phyloP scores from a whole-genome alignment of 1,284 basidiomycete species.

The Irpex rosettiformis region DNA sequence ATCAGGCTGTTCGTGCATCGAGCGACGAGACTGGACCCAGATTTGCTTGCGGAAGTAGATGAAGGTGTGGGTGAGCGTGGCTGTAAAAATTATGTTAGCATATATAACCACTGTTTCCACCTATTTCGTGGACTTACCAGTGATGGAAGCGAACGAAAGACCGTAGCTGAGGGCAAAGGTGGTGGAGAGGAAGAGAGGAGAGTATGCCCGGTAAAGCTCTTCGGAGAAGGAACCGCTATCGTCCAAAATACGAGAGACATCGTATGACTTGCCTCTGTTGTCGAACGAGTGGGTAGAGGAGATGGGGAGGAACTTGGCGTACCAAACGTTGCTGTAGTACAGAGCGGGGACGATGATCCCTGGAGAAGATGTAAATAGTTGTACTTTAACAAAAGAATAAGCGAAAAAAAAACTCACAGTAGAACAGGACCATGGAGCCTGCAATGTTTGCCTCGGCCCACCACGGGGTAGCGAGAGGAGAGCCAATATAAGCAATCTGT shows the following conservation, averaged over 20 bases:
- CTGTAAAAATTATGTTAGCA: not conserved
- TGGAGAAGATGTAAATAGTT: too few species aligned
- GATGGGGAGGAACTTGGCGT: slow-evolving; percentile 43
- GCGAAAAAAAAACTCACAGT: slow-evolving; percentile 41
- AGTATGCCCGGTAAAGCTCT: slow-evolving; percentile 50
- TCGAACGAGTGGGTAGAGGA: slow-evolving; percentile 57
- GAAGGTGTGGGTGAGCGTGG: slow-evolving; percentile 68
- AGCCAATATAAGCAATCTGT: slow-evolving; percentile 51
- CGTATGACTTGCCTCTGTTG: slow-evolving; percentile 51
- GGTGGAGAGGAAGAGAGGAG: slow-evolving; percentile 62
- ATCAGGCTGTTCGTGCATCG: slow-evolving; percentile 76
- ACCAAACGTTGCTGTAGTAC: slow-evolving; percentile 49
- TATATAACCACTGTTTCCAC: not conserved
- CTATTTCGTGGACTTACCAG: slow-evolving; percentile 19
- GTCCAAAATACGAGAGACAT: slow-evolving; percentile 54
- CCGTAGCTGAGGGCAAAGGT: slow-evolving; percentile 67
- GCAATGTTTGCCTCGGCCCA: slow-evolving; percentile 58
- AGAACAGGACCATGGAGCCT: slow-evolving; percentile 53
- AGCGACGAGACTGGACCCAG: slow-evolving; percentile 58
- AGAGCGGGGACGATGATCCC: slow-evolving; percentile 64
- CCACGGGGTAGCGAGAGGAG: slow-evolving; percentile 58
- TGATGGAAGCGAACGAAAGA: slow-evolving; percentile 58
- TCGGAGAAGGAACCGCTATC: slow-evolving; percentile 43
- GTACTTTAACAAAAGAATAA: too few species aligned
- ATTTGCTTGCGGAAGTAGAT: slow-evolving; percentile 84